These are phyloP conservation scores for Mortierella alpina DNA, from an alignment of 192 early-diverging fungal species.

Conservation along the genomic window DNA sequence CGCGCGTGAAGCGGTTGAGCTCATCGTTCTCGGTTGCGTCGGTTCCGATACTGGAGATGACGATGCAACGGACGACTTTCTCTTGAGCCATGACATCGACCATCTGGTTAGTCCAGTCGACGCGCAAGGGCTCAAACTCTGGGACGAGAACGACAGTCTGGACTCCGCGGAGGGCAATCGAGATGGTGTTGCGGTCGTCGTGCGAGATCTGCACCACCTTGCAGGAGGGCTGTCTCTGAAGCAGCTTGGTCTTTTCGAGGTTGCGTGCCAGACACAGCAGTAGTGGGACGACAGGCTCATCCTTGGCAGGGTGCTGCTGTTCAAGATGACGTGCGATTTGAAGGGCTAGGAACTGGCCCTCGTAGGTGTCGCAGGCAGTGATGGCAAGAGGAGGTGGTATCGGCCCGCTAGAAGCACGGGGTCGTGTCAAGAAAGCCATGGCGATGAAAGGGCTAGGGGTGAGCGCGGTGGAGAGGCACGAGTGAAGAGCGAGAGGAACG, in stretches of 20 bases:
- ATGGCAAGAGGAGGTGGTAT: conserved; percentile 16
- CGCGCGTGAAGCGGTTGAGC: conserved; percentile 9
- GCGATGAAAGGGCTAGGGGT: background rate
- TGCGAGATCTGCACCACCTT: conserved; percentile 30
- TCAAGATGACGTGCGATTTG: conserved; percentile 15
- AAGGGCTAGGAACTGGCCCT: conserved; percentile 24
- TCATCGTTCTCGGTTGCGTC: conserved; percentile 30
- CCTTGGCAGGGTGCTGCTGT: background rate
- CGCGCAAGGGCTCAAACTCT: conserved; percentile 24
- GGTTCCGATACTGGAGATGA: conserved; percentile 40
- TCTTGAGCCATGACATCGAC: conserved; percentile 30
- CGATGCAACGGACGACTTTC: conserved; percentile 27
- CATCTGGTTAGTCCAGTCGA: conserved; percentile 18
- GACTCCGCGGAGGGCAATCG: conserved; percentile 25
- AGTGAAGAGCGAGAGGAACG: too few relatives aligned
- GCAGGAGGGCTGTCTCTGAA: background rate
- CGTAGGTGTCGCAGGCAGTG: conserved; percentile 38
- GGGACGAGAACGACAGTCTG: conserved; percentile 35
- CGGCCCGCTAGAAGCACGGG: background rate
- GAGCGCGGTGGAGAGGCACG: too few relatives aligned
- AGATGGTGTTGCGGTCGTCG: conserved; percentile 10
- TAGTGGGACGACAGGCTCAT: background rate
- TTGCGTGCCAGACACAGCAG: conserved; percentile 28
- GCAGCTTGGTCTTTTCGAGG: conserved; percentile 1
- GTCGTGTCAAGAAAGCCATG: background rate